Percentiles rank a stretch among this genome's conserved stretches.
Evolutionary conservation across 768 basidiomycete genomes (phyloP).

Genomic region (Mycena leptocephala): DNA sequence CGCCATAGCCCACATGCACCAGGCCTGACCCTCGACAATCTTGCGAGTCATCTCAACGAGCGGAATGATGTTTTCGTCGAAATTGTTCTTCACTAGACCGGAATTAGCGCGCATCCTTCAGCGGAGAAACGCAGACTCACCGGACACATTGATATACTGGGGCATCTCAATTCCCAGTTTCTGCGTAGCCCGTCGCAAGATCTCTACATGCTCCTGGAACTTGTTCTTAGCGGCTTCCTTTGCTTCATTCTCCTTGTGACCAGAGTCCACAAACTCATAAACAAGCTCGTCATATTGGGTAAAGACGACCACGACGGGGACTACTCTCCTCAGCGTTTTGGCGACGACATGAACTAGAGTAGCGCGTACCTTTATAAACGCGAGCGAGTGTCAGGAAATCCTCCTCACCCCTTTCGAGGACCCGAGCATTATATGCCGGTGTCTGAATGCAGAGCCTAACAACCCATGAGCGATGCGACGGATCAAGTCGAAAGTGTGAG

Average conservation of each 20-base stretch:
- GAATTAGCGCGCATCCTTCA: too few species aligned
- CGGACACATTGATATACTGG: neutral
- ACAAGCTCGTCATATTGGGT: too few species aligned
- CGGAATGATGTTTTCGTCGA: neutral
- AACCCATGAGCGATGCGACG: too few species aligned
- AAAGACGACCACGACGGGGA: neutral
- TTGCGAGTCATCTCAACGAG: neutral
- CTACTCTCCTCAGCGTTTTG: too few species aligned
- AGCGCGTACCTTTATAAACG: neutral
- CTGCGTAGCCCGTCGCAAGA: too few species aligned
- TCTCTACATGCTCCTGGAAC: too few species aligned
- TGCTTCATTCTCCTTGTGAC: too few species aligned
- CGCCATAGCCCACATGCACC: conserved; percentile 1
- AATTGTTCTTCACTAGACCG: neutral
- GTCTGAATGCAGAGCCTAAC: conserved; percentile 10
- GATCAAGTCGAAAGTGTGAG: too few species aligned
- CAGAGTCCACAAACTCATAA: too few species aligned
- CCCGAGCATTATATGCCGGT: neutral
- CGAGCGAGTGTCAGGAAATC: neutral
- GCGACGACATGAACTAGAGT: too few species aligned
- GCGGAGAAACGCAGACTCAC: neutral
- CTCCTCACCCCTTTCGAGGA: neutral
- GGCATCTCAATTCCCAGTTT: neutral
- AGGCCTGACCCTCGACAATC: neutral
- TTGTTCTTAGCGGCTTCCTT: too few species aligned